phyloP scores from a whole-genome alignment of 1,284 basidiomycete species.

The Garcileccinum viscosum region DNA sequence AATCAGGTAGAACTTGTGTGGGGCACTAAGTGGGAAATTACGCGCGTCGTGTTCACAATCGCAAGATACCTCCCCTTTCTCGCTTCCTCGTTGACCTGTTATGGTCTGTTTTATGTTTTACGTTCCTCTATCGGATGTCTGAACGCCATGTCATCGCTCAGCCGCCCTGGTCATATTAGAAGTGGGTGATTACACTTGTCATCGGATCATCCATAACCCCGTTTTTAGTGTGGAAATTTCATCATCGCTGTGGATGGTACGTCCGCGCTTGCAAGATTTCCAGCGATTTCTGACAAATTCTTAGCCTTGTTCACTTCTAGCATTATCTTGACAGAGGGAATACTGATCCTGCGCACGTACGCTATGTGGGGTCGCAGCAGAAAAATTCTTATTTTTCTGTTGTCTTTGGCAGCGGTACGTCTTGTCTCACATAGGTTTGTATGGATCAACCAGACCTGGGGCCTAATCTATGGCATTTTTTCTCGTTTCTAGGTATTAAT shows the following conservation, averaged over 20 bases:
- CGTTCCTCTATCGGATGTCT: neutral
- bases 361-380: constrained; percentile 33
- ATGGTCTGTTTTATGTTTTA: constrained; percentile 25
- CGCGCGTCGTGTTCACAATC: neutral
- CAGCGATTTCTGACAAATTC: neutral
- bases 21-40: neutral
- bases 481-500: constrained; percentile 8
- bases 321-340: constrained; percentile 29
- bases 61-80: neutral
- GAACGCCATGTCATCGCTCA: constrained; percentile 8
- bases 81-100: neutral
- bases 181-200: constrained; percentile 12
- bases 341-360: constrained; percentile 20
- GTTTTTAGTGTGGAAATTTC: constrained; percentile 15
- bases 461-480: neutral
- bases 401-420: constrained; percentile 29
- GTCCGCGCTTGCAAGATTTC: neutral
- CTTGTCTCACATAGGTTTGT: neutral
- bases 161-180: constrained; percentile 5
- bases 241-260: neutral
- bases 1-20: neutral
- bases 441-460: neutral
- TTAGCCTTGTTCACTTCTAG: constrained; percentile 20
- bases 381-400: constrained; percentile 25
- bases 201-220: neutral